phyloP scores from a whole-genome alignment of 768 basidiomycete species.

The Obba rivulosa region DNA sequence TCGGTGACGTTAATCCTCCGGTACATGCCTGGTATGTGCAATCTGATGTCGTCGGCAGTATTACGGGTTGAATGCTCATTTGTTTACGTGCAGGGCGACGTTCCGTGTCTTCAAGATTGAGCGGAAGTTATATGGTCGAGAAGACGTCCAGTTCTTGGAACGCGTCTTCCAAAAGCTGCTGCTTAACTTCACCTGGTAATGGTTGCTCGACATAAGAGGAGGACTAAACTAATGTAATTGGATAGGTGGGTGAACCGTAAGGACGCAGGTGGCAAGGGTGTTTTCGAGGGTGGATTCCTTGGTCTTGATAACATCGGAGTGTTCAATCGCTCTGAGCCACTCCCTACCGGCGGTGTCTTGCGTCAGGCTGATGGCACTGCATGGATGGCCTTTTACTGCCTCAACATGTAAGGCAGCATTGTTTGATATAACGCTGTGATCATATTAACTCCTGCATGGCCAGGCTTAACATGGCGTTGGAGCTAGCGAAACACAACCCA shows the following conservation, averaged over 20 bases:
- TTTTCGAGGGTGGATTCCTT: slow-evolving; percentile 98
- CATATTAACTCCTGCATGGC: neutral
- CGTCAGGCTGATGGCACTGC: slow-evolving; percentile 98
- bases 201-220: slow-evolving; percentile 2
- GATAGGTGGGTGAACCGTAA: slow-evolving; percentile 97
- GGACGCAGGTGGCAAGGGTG: slow-evolving; percentile 89
- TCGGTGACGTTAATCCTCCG: slow-evolving; percentile 96
- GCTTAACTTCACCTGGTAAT: slow-evolving; percentile 93
- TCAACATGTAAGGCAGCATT: slow-evolving; percentile 74
- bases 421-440: neutral
- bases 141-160: slow-evolving; percentile 90
- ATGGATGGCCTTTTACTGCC: slow-evolving; percentile 99
- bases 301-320: slow-evolving; percentile 97
- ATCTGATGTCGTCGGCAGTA: neutral
- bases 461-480: slow-evolving; percentile 95
- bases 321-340: slow-evolving; percentile 95
- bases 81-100: slow-evolving; percentile 60
- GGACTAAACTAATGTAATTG: neutral
- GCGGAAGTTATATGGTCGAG: slow-evolving; percentile 86
- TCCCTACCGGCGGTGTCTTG: slow-evolving; percentile 90
- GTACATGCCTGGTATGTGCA: slow-evolving; percentile 86
- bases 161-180: slow-evolving; percentile 97
- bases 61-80: neutral
- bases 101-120: slow-evolving; percentile 99
- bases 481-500: slow-evolving; percentile 94